These are phyloP conservation scores for Fusarium praegraminearum DNA, from an alignment of 2,329 filamentous ascomycete genomes.

Conservation along the genomic window DNA sequence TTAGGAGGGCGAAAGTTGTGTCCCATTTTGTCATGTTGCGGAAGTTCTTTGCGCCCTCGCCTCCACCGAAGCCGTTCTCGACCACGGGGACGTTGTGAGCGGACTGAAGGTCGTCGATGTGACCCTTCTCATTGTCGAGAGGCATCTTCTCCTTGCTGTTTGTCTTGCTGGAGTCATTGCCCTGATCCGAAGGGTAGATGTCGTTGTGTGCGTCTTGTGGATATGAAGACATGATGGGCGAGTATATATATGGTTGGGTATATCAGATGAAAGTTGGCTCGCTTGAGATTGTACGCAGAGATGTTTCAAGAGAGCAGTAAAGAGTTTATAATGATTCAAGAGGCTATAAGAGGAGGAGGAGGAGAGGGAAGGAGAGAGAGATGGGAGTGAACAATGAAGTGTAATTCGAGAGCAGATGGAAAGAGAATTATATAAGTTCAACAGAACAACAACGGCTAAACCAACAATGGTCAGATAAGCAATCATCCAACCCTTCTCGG, in stretches of 20 bases:
- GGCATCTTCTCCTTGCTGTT: constrained; percentile 47
- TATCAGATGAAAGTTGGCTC: constrained; percentile 11
- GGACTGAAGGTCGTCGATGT: constrained; percentile 33
- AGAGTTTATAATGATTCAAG: background rate
- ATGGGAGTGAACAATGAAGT: constrained; percentile 10
- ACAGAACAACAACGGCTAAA: constrained; percentile 7
- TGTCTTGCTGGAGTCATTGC: constrained; percentile 44
- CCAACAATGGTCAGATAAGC: constrained; percentile 11
- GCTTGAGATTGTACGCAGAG: constrained; percentile 1
- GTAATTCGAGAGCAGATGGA: constrained; percentile 12
- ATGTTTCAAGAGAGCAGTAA: background rate
- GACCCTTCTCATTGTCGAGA: constrained; percentile 28
- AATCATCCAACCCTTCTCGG: constrained; percentile 9
- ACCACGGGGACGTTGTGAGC: constrained; percentile 37
- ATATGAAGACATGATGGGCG: constrained; percentile 37
- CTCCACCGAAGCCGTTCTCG: constrained; percentile 48
- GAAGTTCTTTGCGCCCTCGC: constrained; percentile 50
- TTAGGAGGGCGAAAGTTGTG: constrained; percentile 50
- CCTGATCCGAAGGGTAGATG: constrained; percentile 46
- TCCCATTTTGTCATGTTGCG: constrained; percentile 53
- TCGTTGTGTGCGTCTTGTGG: constrained; percentile 36
- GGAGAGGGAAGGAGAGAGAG: background rate
- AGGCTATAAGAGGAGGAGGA: background rate
- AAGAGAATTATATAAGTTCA: constrained; percentile 38
- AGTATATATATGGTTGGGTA: constrained; percentile 3